A percentile compares a stretch with the other conserved stretches of the same genome.
Conservation (phyloP, 129 eudicot species). For the Gnaphalium uliginosum region DNA sequence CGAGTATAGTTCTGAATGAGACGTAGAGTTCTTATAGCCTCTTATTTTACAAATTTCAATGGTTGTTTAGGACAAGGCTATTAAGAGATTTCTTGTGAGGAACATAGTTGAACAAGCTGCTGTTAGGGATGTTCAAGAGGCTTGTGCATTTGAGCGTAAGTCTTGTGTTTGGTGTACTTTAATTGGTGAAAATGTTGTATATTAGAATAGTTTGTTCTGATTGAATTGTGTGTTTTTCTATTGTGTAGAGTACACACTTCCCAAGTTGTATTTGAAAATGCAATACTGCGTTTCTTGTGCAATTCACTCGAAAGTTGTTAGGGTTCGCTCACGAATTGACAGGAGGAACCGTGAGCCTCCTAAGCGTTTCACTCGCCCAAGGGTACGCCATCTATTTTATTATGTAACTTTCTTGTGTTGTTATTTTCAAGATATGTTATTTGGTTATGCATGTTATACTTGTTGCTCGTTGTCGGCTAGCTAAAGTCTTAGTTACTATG, state of each 20-base stretch:
- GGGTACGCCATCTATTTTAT: slow-evolving; percentile 33
- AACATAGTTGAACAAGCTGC: slow-evolving; percentile 81
- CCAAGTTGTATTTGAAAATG: slow-evolving; percentile 67
- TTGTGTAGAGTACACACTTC: slow-evolving; percentile 57
- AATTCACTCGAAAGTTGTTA: slow-evolving; percentile 70
- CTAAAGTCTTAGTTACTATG: not conserved
- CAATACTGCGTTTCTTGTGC: slow-evolving; percentile 80
- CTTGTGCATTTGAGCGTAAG: slow-evolving; percentile 68
- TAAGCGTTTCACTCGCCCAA: slow-evolving; percentile 68
- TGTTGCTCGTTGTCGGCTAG: not conserved
- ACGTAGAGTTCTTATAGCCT: not conserved
- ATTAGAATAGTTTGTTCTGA: not conserved
- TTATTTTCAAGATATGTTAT: not conserved
- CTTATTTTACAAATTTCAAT: not conserved
- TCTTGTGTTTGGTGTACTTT: not conserved
- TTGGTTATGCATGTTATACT: not conserved
- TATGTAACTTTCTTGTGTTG: not conserved
- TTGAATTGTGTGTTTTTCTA: not conserved
- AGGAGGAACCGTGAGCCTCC: slow-evolving; percentile 86
- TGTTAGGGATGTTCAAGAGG: slow-evolving; percentile 80
- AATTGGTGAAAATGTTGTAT: not conserved
- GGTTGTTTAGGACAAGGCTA: slow-evolving; percentile 56
- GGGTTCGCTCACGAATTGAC: slow-evolving; percentile 58
- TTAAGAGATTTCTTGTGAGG: slow-evolving; percentile 81
- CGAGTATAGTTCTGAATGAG: not conserved